Evolutionary conservation across 176 grass and related monocot genomes (phyloP).

Genomic region (Typha latifolia): DNA sequence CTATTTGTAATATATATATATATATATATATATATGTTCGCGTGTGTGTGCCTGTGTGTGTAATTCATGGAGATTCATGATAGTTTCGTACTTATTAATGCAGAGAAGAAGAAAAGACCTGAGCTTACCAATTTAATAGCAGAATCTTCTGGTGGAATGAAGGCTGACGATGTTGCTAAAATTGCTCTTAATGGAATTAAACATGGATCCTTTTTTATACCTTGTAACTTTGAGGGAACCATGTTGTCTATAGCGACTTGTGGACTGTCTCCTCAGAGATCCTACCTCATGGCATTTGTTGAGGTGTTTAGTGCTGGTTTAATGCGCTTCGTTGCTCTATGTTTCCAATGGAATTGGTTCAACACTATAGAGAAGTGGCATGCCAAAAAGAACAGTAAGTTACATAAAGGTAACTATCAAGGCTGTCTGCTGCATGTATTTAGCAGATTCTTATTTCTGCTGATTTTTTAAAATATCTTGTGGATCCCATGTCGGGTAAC

Average conservation of each 20-base stretch:
- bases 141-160: conserved; percentile 69
- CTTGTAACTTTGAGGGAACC: conserved; percentile 79
- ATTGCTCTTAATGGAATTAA: conserved; percentile 79
- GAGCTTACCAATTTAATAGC: conserved; percentile 72
- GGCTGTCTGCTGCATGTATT: too few species aligned
- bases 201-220: conserved; percentile 61
- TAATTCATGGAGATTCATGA: background rate
- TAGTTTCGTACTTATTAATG: conserved; percentile 15
- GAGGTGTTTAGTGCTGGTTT: conserved; percentile 63
- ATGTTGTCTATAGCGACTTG: conserved; percentile 82
- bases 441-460: too few species aligned
- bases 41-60: background rate
- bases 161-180: conserved; percentile 68
- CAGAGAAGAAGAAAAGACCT: conserved; percentile 72
- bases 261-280: conserved; percentile 83
- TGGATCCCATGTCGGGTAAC: too few species aligned
- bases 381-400: conserved; percentile 37
- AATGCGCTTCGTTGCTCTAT: conserved; percentile 62
- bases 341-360: conserved; percentile 91
- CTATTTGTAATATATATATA: too few species aligned
- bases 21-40: too few species aligned
- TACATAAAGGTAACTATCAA: too few species aligned
- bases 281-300: conserved; percentile 36
- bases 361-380: conserved; percentile 55
- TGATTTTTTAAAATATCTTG: too few species aligned